These are phyloP conservation scores for Hansenula sp. DNA, from an alignment of 1,139 yeast genomes.

Conservation along the genomic window DNA sequence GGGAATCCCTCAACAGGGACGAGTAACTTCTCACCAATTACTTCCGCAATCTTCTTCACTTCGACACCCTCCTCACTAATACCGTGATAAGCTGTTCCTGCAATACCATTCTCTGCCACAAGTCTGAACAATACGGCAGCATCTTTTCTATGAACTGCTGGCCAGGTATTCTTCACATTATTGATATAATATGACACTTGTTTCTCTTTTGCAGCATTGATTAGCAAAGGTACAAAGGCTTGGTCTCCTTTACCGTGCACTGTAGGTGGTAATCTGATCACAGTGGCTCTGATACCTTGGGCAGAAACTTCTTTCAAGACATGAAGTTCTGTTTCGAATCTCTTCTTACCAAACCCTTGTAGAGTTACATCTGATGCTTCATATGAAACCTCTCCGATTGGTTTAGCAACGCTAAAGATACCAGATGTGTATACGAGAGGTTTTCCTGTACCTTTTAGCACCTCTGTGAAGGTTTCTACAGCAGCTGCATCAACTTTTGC, in stretches of 20 bases:
- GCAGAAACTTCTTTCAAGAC: neutral
- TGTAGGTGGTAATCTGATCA: conserved; percentile 26
- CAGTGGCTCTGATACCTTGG: conserved; percentile 21
- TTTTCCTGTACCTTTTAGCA: neutral
- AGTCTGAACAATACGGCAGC: conserved; percentile 18
- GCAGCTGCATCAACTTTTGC: neutral
- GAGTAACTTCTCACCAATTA: conserved; percentile 24
- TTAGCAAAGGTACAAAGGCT: conserved; percentile 17
- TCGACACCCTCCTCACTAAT: conserved; percentile 22
- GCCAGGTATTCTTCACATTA: conserved; percentile 28
- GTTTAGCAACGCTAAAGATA: neutral
- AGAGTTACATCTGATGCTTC: neutral
- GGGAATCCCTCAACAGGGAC: too few relatives aligned
- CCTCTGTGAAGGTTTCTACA: neutral
- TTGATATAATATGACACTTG: conserved; percentile 23
- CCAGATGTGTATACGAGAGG: neutral
- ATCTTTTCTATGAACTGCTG: conserved; percentile 24
- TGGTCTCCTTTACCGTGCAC: conserved; percentile 27
- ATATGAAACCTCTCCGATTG: neutral
- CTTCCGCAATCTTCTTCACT: conserved; percentile 23
- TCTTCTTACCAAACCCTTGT: neutral
- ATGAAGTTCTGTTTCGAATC: neutral
- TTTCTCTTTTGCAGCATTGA: conserved; percentile 11
- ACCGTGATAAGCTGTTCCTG: conserved; percentile 25
- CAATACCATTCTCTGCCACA: conserved; percentile 26